Percentiles rank a stretch among this genome's conserved stretches.
These are phyloP conservation scores for Thuja plicata DNA, from an alignment of 83 land plant genomes.

Conservation along the genomic window DNA sequence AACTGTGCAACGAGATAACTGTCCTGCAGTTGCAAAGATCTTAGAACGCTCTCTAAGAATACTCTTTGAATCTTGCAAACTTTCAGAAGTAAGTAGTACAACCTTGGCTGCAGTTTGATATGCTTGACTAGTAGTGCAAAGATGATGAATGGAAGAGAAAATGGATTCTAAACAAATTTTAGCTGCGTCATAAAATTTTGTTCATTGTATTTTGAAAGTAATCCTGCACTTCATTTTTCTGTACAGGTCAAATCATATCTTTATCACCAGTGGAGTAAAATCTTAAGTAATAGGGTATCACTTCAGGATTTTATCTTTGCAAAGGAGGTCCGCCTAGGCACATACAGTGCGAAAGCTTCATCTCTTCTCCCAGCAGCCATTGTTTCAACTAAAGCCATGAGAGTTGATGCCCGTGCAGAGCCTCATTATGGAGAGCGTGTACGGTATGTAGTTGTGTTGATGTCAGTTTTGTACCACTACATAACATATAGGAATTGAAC, in stretches of 20 bases:
- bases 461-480: too few species aligned
- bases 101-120: neutral
- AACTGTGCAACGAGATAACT: conserved; percentile 93
- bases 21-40: conserved; percentile 87
- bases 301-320: conserved; percentile 92
- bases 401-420: conserved; percentile 86
- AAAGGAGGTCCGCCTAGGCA: conserved; percentile 95
- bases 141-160: neutral
- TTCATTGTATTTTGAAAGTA: neutral
- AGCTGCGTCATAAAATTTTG: neutral
- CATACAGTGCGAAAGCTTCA: conserved; percentile 69
- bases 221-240: neutral
- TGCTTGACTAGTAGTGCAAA: neutral
- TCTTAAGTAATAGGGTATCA: conserved; percentile 71
- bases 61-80: conserved; percentile 74
- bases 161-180: neutral
- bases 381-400: conserved; percentile 93
- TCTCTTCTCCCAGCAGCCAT: conserved; percentile 94
- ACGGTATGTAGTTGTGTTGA: conserved; percentile 89
- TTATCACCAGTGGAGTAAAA: conserved; percentile 83
- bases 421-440: conserved; percentile 91
- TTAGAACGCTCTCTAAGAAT: conserved; percentile 77
- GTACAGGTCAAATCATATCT: conserved; percentile 78
- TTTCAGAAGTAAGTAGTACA: conserved; percentile 52
- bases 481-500: too few species aligned